A percentile compares a stretch with the other conserved stretches of the same genome.
These are phyloP conservation scores for Agaricales sp. DNA, from an alignment of 1,284 basidiomycete species.

Conservation along the genomic window DNA sequence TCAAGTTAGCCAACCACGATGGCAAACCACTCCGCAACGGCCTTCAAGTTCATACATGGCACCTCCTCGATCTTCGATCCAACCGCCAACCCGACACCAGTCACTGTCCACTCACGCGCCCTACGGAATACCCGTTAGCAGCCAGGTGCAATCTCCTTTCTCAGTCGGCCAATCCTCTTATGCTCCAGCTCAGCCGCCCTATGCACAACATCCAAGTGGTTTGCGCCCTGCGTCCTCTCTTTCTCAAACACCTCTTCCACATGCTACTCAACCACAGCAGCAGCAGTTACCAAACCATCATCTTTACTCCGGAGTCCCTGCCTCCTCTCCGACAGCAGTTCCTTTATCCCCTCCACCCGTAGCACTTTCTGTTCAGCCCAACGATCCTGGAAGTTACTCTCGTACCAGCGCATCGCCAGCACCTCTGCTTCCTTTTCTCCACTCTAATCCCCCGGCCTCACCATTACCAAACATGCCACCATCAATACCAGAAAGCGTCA, in stretches of 20 bases:
- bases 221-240: background rate
- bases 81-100: background rate
- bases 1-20: constrained; percentile 64
- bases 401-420: background rate
- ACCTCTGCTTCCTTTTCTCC: background rate
- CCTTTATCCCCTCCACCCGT: background rate
- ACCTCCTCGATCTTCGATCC: background rate
- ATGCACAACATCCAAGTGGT: background rate
- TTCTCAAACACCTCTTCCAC: background rate
- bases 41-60: background rate
- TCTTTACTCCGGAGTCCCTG: background rate
- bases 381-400: background rate
- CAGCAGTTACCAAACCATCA: background rate
- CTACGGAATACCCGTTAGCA: background rate
- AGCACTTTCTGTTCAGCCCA: background rate
- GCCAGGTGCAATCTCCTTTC: background rate
- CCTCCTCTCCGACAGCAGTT: background rate
- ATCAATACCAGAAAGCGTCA: background rate
- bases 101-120: background rate
- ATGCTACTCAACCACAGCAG: background rate
- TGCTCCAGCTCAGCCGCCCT: background rate
- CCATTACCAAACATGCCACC: no score
- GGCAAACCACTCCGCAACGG: constrained; percentile 30
- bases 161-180: background rate
- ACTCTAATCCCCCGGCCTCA: background rate